These are phyloP conservation scores for Phytophthora capsici DNA, from an alignment of 352 stramenopile species.

Conservation along the genomic window DNA sequence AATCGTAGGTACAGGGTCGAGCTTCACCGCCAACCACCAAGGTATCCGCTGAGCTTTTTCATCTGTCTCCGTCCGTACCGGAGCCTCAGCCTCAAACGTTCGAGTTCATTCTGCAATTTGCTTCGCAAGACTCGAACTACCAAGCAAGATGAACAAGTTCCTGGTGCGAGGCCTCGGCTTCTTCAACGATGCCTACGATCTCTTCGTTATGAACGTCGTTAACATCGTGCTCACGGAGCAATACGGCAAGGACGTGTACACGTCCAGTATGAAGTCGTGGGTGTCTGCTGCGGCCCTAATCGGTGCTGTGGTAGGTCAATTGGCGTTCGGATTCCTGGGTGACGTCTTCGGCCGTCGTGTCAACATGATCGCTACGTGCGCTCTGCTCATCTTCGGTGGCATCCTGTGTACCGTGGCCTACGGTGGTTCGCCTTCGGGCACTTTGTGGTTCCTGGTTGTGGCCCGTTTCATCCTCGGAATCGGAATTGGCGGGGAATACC, in stretches of 20 bases:
- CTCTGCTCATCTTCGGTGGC: conserved; percentile 16
- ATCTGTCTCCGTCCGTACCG: conserved; percentile 5
- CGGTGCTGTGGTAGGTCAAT: conserved; percentile 20
- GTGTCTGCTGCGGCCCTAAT: conserved; percentile 53
- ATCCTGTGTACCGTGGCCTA: conserved; percentile 19
- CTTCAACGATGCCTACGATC: conserved; percentile 78
- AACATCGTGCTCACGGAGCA: conserved; percentile 78
- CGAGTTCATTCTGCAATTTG: not conserved
- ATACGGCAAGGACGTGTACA: conserved; percentile 68
- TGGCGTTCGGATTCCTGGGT: conserved; percentile 24
- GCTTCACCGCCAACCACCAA: conserved; percentile 20
- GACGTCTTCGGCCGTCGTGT: conserved; percentile 25
- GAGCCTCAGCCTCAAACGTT: conserved; percentile 4
- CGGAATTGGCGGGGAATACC: conserved; percentile 33
- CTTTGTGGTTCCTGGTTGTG: conserved; percentile 23
- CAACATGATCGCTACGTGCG: conserved; percentile 32
- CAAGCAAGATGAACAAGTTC: conserved; percentile 54
- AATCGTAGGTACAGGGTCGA: conserved; percentile 19
- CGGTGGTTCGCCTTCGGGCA: conserved; percentile 12
- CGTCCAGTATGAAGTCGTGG: conserved; percentile 58
- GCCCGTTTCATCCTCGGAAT: conserved; percentile 22
- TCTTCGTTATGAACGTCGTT: conserved; percentile 83
- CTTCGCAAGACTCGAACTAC: not conserved
- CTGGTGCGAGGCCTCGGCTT: conserved; percentile 72
- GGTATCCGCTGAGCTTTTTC: conserved; percentile 12